Base-by-base conservation (phyloP, 2,329 filamentous ascomycete genomes). In the Neofusicoccum laricinum region DNA sequence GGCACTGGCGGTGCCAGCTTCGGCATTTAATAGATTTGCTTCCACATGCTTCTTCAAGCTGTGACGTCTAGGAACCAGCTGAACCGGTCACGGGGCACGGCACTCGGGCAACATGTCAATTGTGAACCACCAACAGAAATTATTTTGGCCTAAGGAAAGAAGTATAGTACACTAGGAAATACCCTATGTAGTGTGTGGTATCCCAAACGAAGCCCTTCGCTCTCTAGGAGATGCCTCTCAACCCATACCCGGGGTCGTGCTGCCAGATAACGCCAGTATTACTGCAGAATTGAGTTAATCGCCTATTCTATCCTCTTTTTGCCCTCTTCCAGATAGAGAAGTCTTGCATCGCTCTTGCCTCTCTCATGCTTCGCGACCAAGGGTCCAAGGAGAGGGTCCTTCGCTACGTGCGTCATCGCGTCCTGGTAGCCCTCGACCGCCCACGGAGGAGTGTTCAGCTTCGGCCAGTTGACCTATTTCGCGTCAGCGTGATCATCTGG, bases 221-320 rank as follows among this genome's bases (percentile, higher is more conserved):
- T 59, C 30, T 59, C 55, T 59, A 59, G 55, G 21, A 59, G 46
- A 19, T 34, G 25, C 41, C 25, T n/a, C 15, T n/a, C 15, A 8
- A 46, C 25, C 55, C 55, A 12, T 59, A 25, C 55, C 55, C 55
- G 17, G 30, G 41, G 41, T 46, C 41, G 25, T 40, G 55, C 30
- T 46, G 41, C 55, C 55, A 19, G 34, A 41, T 40, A 59, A 59
- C 55, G 55, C 55, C 55, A 15, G 40, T 58, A 38, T 17, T 19
- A 30, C 50, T 55, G 50, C 34, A 41, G 51, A 53, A 21, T 32
- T 30, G 25, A 14, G 34, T 25, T 11, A 62, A 5, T 15, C 49
- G 5, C 57, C 68, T 77, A 93, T 76, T 99, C 95, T 73, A 96
- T 96, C 76, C 95, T 91, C 86, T 97, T 99, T 85, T 99, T 99